These are phyloP conservation scores for Bipolaris oryzae DNA, from an alignment of 2,329 filamentous ascomycete species.

Conservation along the genomic window DNA sequence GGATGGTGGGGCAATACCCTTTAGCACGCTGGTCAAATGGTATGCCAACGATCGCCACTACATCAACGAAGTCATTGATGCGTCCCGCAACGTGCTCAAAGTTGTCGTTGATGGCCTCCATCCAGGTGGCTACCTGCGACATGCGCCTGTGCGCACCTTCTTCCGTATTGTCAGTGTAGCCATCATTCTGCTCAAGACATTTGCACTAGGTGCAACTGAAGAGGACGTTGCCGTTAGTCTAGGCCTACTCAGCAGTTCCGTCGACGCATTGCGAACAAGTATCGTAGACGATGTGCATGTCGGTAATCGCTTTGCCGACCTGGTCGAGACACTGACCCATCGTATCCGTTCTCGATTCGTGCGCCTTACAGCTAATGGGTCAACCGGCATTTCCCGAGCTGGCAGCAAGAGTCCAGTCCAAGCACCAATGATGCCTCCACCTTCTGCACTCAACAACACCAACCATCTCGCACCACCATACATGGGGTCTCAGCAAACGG, in stretches of 20 bases:
- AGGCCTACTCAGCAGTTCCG: constrained; percentile 74
- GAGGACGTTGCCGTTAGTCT: constrained; percentile 79
- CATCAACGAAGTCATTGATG: constrained; percentile 74
- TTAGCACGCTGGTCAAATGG: constrained; percentile 54
- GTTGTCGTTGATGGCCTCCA: constrained; percentile 78
- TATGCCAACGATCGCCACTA: constrained; percentile 66
- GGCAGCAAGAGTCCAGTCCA: constrained; percentile 35
- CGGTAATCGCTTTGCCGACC: constrained; percentile 81
- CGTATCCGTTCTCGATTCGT: constrained; percentile 74
- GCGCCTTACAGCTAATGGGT: constrained; percentile 60
- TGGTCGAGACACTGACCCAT: constrained; percentile 78
- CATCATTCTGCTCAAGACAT: constrained; percentile 84
- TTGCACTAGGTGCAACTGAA: constrained; percentile 78
- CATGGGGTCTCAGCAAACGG: constrained; percentile 14
- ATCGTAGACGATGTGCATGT: constrained; percentile 86
- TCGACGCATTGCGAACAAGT: constrained; percentile 74
- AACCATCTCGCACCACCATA: constrained; percentile 26
- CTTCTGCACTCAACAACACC: constrained; percentile 22
- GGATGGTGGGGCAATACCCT: constrained; percentile 53
- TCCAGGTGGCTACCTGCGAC: constrained; percentile 76
- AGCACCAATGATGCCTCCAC: constrained; percentile 45
- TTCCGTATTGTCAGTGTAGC: constrained; percentile 85
- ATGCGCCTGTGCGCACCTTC: constrained; percentile 82
- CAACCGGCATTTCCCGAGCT: constrained; percentile 47
- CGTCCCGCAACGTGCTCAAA: constrained; percentile 75